Percentiles rank a stretch among this genome's conserved stretches.
Evolutionary conservation across 192 early-diverging fungal species (phyloP).

Genomic region (Lobosporangium transversale): DNA sequence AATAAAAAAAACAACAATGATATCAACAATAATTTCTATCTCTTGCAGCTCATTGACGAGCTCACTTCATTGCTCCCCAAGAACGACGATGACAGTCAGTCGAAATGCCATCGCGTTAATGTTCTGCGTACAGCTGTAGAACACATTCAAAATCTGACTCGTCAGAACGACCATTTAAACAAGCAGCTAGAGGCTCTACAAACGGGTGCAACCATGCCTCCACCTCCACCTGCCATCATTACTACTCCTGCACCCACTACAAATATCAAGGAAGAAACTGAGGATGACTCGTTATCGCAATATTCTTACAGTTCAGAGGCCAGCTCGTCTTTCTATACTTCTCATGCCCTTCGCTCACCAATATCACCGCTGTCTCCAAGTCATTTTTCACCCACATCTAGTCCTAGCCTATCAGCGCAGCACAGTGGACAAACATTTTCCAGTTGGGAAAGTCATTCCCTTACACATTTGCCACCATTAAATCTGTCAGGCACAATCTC

Average conservation of each 20-base stretch:
- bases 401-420: background rate
- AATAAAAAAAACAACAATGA: no score
- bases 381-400: conserved; percentile 7
- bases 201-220: conserved; percentile 11
- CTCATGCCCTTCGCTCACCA: conserved; percentile 19
- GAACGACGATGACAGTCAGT: conserved; percentile 36
- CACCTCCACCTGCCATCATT: conserved; percentile 25
- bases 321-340: conserved; percentile 10
- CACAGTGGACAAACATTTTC: no score
- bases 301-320: conserved; percentile 2
- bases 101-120: conserved; percentile 61
- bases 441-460: no score
- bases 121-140: conserved; percentile 53
- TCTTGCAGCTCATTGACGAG: conserved; percentile 54
- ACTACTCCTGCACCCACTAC: conserved; percentile 20
- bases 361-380: conserved; percentile 30
- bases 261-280: conserved; percentile 1
- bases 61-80: conserved; percentile 53
- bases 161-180: conserved; percentile 60
- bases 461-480: no score
- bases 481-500: background rate
- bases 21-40: no score
- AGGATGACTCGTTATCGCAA: background rate
- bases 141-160: conserved; percentile 70
- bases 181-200: conserved; percentile 26